phyloP scores from a whole-genome alignment of 2,329 filamentous ascomycete species.

The Daldinia eschscholtzii region DNA sequence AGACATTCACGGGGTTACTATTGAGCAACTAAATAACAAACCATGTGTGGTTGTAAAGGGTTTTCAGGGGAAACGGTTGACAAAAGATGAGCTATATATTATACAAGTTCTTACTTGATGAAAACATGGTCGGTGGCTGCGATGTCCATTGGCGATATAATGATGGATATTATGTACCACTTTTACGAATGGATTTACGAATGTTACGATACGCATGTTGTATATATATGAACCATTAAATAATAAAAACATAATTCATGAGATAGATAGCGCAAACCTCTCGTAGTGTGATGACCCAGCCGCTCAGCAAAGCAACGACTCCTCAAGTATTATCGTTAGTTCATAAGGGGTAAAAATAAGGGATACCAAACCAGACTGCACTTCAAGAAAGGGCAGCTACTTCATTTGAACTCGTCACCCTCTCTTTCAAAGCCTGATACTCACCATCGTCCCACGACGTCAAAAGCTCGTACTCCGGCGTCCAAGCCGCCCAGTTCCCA shows the following conservation, averaged over 20 bases:
- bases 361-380: neutral
- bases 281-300: neutral
- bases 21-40: neutral
- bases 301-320: too few species aligned
- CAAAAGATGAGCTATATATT: neutral
- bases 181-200: neutral
- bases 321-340: neutral
- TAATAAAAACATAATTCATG: conserved; percentile 13
- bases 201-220: conserved; percentile 12
- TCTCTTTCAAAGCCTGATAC: conserved; percentile 34
- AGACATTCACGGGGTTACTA: conserved; percentile 38
- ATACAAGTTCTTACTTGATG: neutral
- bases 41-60: neutral
- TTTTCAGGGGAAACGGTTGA: neutral
- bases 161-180: neutral
- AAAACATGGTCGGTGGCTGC: neutral
- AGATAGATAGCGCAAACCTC: neutral
- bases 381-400: neutral
- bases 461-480: conserved; percentile 18
- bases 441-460: conserved; percentile 34
- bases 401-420: conserved; percentile 4
- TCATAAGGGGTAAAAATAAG: neutral
- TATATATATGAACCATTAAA: conserved; percentile 24
- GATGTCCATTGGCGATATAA: conserved; percentile 1
- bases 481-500: conserved; percentile 5